Evolutionary conservation across 1,139 yeast genomes (phyloP).

Genomic region (Chernovozyma sophiae-reginae): DNA sequence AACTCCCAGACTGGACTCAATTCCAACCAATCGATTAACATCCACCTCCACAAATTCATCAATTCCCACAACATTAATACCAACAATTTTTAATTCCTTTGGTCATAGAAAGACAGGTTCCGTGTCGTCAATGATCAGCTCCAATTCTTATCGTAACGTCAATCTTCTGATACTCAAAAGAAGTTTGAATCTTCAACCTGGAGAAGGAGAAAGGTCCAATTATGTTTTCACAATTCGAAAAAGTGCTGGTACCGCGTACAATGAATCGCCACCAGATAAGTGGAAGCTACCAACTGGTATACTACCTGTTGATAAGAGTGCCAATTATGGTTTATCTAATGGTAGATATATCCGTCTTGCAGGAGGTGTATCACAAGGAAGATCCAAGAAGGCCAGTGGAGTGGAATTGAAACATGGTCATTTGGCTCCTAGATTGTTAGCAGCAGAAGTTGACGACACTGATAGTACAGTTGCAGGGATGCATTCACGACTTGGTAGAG

Average conservation of each 20-base stretch:
- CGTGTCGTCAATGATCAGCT: slow-evolving; percentile 34
- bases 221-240: slow-evolving; percentile 54
- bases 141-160: slow-evolving; percentile 33
- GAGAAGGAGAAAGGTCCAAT: slow-evolving; percentile 50
- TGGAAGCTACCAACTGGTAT: slow-evolving; percentile 70
- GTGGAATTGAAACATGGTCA: slow-evolving; percentile 74
- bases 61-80: slow-evolving; percentile 8
- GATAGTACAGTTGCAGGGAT: slow-evolving; percentile 23
- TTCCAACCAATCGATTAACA: slow-evolving; percentile 2
- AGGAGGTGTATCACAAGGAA: slow-evolving; percentile 21
- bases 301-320: slow-evolving; percentile 36
- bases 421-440: slow-evolving; percentile 67
- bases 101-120: slow-evolving; percentile 29
- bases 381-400: slow-evolving; percentile 38
- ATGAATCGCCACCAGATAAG: slow-evolving; percentile 50
- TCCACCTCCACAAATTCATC: slow-evolving; percentile 1
- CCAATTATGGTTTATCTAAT: slow-evolving; percentile 23
- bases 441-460: slow-evolving; percentile 72
- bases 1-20: slow-evolving; percentile 2
- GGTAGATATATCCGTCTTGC: slow-evolving; percentile 30
- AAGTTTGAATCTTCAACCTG: slow-evolving; percentile 36
- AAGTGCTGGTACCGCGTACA: slow-evolving; percentile 52
- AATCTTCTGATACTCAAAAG: slow-evolving; percentile 38
- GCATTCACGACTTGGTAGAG: slow-evolving; percentile 6
- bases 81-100: slow-evolving; percentile 4